Evolutionary conservation across 805 yeast genomes (phyloP).

Genomic region (Nakazawaea molendinolei): DNA sequence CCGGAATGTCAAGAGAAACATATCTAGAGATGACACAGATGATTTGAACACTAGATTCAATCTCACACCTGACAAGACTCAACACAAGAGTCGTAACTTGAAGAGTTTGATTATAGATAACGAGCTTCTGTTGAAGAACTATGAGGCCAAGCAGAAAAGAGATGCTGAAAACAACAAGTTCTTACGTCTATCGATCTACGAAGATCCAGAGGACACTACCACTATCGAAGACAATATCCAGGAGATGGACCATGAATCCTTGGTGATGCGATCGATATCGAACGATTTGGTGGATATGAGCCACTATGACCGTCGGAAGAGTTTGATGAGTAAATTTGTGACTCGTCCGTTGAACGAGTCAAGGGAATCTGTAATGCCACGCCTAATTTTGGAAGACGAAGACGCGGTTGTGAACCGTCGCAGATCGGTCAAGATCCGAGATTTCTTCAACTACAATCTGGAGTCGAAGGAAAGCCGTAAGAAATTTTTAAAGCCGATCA

Average conservation of each 20-base stretch:
- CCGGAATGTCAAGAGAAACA: too few species aligned
- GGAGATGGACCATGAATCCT: constrained; percentile 7
- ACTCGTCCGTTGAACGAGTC: neutral
- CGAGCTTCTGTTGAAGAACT: neutral
- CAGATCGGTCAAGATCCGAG: constrained; percentile 1
- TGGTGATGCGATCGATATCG: neutral
- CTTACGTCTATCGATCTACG: constrained; percentile 13
- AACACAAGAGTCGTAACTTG: constrained; percentile 1
- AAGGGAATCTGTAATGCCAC: neutral
- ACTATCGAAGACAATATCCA: constrained; percentile 4
- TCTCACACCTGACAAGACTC: constrained; percentile 5
- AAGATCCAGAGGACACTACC: constrained; percentile 12
- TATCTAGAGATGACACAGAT: neutral
- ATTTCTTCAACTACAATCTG: constrained; percentile 5
- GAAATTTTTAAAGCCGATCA: neutral
- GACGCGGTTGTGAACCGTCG: neutral
- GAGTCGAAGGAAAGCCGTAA: neutral
- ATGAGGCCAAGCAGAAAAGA: neutral
- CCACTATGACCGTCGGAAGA: constrained; percentile 2
- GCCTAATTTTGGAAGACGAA: neutral
- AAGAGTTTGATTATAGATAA: constrained; percentile 2
- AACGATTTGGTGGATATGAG: constrained; percentile 9
- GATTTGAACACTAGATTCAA: neutral
- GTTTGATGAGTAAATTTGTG: constrained; percentile 1
- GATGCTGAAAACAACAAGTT: constrained; percentile 4